These are phyloP conservation scores for Boechera divaricarpa DNA, from an alignment of 345 rosid species.

Conservation along the genomic window DNA sequence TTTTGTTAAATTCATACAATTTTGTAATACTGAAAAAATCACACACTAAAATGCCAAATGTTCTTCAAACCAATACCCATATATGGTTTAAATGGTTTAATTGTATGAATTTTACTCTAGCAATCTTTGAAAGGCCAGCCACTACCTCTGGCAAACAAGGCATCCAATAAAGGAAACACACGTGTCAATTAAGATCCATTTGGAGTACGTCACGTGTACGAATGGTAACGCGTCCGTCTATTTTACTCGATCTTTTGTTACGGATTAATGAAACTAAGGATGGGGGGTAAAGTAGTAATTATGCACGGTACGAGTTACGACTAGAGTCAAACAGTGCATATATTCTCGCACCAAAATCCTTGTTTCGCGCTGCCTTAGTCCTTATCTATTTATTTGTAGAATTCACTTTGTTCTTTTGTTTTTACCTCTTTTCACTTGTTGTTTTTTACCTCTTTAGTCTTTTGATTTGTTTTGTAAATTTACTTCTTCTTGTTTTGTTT, in stretches of 20 bases:
- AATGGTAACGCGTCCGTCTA: neutral
- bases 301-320: neutral
- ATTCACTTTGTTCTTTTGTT: neutral
- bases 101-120: neutral
- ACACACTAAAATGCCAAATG: too few relatives aligned
- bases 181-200: conserved; percentile 6
- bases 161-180: conserved; percentile 3
- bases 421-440: neutral
- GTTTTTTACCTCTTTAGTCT: neutral
- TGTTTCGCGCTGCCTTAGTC: conserved; percentile 35
- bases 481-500: neutral
- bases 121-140: conserved; percentile 3
- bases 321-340: conserved; percentile 42
- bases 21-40: too few relatives aligned
- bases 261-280: neutral
- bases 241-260: neutral
- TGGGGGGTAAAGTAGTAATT: neutral
- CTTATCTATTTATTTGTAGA: conserved; percentile 21
- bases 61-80: too few relatives aligned
- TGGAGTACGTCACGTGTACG: conserved; percentile 16
- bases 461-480: conserved; percentile 1
- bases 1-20: neutral
- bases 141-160: conserved; percentile 6
- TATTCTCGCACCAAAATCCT: conserved; percentile 44
- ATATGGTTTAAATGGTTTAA: neutral